Conservation (phyloP, 805 yeast genomes). For the Jamesozyma lodderae region DNA sequence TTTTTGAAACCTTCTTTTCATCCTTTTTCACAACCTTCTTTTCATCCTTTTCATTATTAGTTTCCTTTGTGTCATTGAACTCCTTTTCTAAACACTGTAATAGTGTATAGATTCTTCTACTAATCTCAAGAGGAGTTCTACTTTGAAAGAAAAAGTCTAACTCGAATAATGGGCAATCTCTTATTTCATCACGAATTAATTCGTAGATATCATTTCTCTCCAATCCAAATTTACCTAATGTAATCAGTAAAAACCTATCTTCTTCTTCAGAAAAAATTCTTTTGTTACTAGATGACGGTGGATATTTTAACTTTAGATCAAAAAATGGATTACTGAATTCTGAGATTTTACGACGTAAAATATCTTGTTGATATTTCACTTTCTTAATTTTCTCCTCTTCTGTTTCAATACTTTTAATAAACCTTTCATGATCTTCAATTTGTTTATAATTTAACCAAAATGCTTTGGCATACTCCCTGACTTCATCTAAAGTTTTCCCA, state of each 20-base stretch:
- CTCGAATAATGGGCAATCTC: constrained; percentile 69
- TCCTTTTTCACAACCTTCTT: not conserved
- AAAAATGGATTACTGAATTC: constrained; percentile 72
- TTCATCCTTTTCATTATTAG: not conserved
- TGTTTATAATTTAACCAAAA: constrained; percentile 76
- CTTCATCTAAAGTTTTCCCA: constrained; percentile 73
- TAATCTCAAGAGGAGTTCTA: constrained; percentile 68
- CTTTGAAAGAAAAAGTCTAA: constrained; percentile 86
- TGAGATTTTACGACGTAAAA: constrained; percentile 66
- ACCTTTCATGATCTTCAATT: constrained; percentile 85
- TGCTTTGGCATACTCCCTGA: constrained; percentile 62
- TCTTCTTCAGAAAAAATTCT: constrained; percentile 81
- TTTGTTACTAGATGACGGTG: constrained; percentile 46
- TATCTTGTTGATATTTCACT: constrained; percentile 61
- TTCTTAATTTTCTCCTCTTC: constrained; percentile 81
- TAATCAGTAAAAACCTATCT: constrained; percentile 78
- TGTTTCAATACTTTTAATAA: constrained; percentile 66
- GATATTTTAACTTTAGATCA: constrained; percentile 62
- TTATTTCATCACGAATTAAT: constrained; percentile 62
- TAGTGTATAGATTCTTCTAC: constrained; percentile 75
- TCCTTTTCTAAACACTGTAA: constrained; percentile 71
- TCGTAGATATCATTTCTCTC: constrained; percentile 77
- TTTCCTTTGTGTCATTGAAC: constrained; percentile 1
- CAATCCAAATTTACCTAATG: constrained; percentile 69
- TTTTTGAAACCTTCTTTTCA: not conserved